A percentile compares a stretch with the other conserved stretches of the same genome.
phyloP scores from a whole-genome alignment of 2,329 filamentous ascomycete species.

The Neodidymelliopsis sp. region DNA sequence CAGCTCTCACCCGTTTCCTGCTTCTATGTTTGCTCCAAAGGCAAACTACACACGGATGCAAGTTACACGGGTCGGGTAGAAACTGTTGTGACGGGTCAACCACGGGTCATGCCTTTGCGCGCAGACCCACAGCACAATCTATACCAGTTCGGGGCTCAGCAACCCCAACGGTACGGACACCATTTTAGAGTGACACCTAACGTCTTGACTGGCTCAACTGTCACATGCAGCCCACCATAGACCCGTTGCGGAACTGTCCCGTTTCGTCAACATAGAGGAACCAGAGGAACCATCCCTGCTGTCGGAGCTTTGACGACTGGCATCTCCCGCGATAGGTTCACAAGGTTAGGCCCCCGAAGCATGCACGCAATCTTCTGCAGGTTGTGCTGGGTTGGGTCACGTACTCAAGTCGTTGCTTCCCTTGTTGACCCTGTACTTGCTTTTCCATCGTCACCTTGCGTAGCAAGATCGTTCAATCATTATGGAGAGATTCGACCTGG shows the following conservation, averaged over 20 bases:
- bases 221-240: slow-evolving; percentile 1
- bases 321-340: background rate
- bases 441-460: background rate
- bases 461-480: background rate
- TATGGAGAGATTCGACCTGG: slow-evolving; percentile 29
- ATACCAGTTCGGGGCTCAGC: slow-evolving; percentile 2
- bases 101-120: slow-evolving; percentile 10
- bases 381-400: background rate
- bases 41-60: slow-evolving; percentile 2
- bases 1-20: no score
- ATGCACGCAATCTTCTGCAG: background rate
- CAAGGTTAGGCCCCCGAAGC: background rate
- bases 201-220: slow-evolving; percentile 1
- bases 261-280: background rate
- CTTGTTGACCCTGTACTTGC: background rate
- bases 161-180: background rate
- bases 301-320: background rate
- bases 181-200: background rate
- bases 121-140: slow-evolving; percentile 7
- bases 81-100: slow-evolving; percentile 7
- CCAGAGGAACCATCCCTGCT: background rate
- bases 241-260: background rate
- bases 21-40: background rate
- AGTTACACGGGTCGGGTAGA: background rate
- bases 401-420: background rate